These are phyloP conservation scores for Albizia julibrissin DNA, from an alignment of 306 rosid species.

Conservation along the genomic window DNA sequence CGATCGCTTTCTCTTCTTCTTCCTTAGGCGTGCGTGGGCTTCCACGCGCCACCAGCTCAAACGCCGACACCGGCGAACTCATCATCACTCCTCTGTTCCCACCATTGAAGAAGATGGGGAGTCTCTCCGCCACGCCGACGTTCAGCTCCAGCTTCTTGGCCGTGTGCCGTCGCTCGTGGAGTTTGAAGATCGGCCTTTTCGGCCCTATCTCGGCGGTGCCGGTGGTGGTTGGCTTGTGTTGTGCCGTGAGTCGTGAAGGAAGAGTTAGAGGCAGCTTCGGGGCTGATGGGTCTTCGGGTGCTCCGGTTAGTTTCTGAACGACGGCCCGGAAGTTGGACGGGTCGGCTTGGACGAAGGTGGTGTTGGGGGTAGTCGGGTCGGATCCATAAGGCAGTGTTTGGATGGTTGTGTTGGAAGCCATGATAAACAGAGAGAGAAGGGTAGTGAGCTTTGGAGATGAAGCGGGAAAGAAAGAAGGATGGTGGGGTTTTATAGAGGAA, in stretches of 20 bases:
- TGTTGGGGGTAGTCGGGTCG: conserved; percentile 71
- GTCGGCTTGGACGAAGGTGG: conserved; percentile 88
- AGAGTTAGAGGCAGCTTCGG: conserved; percentile 67
- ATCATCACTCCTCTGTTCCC: conserved; percentile 31
- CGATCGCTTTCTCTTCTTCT: conserved; percentile 62
- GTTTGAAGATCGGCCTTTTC: conserved; percentile 64
- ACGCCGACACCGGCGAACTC: conserved; percentile 80
- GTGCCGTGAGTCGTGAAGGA: conserved; percentile 49
- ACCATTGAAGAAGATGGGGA: conserved; percentile 6
- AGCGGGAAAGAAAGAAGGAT: conserved; percentile 43
- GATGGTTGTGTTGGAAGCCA: conserved; percentile 43
- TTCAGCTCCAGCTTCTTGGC: conserved; percentile 69
- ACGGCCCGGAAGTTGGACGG: conserved; percentile 79
- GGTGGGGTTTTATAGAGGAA: conserved; percentile 40
- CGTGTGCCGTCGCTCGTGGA: conserved; percentile 78
- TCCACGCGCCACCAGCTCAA: conserved; percentile 66
- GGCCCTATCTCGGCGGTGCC: conserved; percentile 44
- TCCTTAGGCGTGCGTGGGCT: conserved; percentile 64
- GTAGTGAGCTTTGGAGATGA: conserved; percentile 1
- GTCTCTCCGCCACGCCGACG: conserved; percentile 35
- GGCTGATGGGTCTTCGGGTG: conserved; percentile 62
- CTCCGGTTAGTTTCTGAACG: conserved; percentile 88
- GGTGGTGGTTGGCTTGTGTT: conserved; percentile 38
- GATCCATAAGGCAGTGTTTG: conserved; percentile 45
- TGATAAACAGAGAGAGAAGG: neutral